Conservation (phyloP, 306 rosid genomes). For the Cicer chorassanicum region DNA sequence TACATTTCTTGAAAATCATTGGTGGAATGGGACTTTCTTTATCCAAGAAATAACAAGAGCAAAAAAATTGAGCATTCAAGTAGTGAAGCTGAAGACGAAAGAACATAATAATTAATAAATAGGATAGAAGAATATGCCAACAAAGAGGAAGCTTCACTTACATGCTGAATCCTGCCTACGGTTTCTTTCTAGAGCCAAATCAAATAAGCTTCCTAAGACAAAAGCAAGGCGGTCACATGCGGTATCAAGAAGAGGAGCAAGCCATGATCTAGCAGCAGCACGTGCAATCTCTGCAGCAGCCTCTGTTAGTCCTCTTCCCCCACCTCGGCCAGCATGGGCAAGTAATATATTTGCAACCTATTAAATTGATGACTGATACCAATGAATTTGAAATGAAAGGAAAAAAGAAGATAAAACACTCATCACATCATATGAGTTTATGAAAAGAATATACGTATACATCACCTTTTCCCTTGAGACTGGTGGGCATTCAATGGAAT, state of each 20-base stretch:
- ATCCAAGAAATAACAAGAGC: background rate
- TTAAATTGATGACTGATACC: conserved; percentile 34
- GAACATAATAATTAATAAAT: background rate
- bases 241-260: conserved; percentile 94
- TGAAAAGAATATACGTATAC: background rate
- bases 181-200: conserved; percentile 82
- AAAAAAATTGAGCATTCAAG: background rate
- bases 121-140: background rate
- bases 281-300: conserved; percentile 99
- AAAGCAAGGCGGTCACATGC: conserved; percentile 96
- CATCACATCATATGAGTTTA: conserved; percentile 18
- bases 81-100: conserved; percentile 5
- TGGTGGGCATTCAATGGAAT: conserved; percentile 89
- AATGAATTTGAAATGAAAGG: conserved; percentile 21
- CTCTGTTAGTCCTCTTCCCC: conserved; percentile 81
- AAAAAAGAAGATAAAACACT: background rate
- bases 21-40: background rate
- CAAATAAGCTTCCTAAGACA: conserved; percentile 87
- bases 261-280: conserved; percentile 97
- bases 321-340: conserved; percentile 93
- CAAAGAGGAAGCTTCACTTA: conserved; percentile 54
- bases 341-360: conserved; percentile 98
- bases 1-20: background rate
- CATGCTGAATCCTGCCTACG: conserved; percentile 67
- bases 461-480: conserved; percentile 95